Percentiles rank a stretch among this genome's conserved stretches.
These are phyloP conservation scores for Hyparrhenia diplandra DNA, from an alignment of 176 grass and related monocot genomes.

Conservation along the genomic window DNA sequence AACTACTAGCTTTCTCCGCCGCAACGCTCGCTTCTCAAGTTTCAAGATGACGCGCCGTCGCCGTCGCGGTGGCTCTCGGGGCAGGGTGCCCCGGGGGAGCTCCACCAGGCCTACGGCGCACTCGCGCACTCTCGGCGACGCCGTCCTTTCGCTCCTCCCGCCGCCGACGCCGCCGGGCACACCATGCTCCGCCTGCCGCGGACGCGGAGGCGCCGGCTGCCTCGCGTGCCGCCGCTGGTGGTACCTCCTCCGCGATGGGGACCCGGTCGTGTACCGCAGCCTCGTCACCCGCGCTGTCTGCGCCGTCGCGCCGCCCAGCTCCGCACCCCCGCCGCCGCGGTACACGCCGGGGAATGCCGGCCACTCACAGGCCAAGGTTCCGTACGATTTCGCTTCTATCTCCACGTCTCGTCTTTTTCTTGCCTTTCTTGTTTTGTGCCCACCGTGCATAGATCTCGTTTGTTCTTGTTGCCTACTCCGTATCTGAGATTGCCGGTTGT, in stretches of 20 bases:
- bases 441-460: background rate
- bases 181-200: slow-evolving; percentile 29
- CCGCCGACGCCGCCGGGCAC: background rate
- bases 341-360: slow-evolving; percentile 37
- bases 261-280: slow-evolving; percentile 32
- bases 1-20: background rate
- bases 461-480: background rate
- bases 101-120: slow-evolving; percentile 26
- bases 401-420: background rate
- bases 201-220: slow-evolving; percentile 25
- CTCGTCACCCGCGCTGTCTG: slow-evolving; percentile 47
- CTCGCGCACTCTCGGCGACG: slow-evolving; percentile 22
- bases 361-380: slow-evolving; percentile 37
- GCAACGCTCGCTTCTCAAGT: background rate
- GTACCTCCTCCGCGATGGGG: slow-evolving; percentile 35
- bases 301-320: background rate
- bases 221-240: slow-evolving; percentile 38
- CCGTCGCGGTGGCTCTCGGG: background rate
- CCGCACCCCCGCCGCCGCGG: slow-evolving; percentile 22
- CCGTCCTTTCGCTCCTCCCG: slow-evolving; percentile 28
- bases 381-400: background rate
- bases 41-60: slow-evolving; percentile 16
- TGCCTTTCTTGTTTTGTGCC: background rate
- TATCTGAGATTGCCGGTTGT: background rate
- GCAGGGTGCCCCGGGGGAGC: slow-evolving; percentile 13